phyloP scores from a whole-genome alignment of 2,329 filamentous ascomycete species.

The Venturia oleaginea region DNA sequence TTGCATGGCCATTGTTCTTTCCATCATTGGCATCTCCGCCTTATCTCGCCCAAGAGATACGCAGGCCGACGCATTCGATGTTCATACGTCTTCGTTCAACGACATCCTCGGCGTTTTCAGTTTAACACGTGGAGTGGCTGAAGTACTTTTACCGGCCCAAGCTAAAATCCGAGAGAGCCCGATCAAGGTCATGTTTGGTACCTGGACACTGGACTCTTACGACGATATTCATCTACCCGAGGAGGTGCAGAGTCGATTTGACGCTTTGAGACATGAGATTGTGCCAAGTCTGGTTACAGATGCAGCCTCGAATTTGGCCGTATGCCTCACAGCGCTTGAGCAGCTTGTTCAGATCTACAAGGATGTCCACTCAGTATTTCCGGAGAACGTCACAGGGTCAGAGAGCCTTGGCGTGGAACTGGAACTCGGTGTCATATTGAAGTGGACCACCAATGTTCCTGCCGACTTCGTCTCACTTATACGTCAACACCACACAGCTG shows the following conservation, averaged over 20 bases:
- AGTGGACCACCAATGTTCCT: background rate
- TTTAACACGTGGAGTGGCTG: conserved; percentile 1
- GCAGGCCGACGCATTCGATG: background rate
- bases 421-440: conserved; percentile 3
- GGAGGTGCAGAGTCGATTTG: background rate
- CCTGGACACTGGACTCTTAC: conserved; percentile 1
- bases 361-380: background rate
- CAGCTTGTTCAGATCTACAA: background rate
- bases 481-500: conserved; percentile 4
- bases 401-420: background rate
- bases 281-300: background rate
- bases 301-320: background rate
- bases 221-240: background rate
- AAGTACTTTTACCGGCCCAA: background rate
- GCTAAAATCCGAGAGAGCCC: background rate
- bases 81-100: background rate
- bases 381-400: background rate
- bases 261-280: background rate
- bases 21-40: background rate
- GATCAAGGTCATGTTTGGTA: background rate
- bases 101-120: conserved; percentile 7
- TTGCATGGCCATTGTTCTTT: background rate
- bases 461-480: background rate
- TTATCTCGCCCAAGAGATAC: background rate
- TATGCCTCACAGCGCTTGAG: background rate